Percentiles rank a stretch among this genome's conserved stretches.
Evolutionary conservation across 73 alveolate species (phyloP).

Genomic region (Vitrella brassicaformis): DNA sequence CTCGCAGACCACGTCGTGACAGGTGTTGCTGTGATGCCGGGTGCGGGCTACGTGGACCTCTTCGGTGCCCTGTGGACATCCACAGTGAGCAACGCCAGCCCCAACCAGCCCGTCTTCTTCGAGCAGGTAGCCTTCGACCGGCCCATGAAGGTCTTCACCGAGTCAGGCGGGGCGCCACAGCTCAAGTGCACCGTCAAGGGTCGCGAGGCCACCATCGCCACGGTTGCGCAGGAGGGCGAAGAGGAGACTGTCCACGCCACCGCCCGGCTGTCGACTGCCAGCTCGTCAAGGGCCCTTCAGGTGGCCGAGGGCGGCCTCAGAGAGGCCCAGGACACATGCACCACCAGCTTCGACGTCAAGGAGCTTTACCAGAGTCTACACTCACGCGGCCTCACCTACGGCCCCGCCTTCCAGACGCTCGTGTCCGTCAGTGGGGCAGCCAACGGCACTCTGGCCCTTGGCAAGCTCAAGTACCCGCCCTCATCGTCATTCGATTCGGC

Average conservation of each 20-base stretch:
- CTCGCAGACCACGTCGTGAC: constrained; percentile 27
- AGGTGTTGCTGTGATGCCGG: constrained; percentile 21
- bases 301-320: too few relatives aligned
- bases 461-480: too few relatives aligned
- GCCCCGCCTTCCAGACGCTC: constrained; percentile 16
- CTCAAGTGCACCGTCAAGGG: not conserved
- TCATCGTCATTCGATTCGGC: not conserved
- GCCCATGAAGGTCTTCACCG: constrained; percentile 2
- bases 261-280: not conserved
- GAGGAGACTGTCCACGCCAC: not conserved
- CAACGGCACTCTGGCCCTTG: not conserved
- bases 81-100: not conserved
- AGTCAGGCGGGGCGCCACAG: not conserved
- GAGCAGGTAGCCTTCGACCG: not conserved
- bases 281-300: too few relatives aligned
- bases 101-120: not conserved
- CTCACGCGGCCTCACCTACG: constrained; percentile 22
- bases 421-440: not conserved
- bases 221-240: not conserved
- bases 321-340: not conserved
- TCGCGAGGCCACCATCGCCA: not conserved
- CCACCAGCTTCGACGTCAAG: not conserved
- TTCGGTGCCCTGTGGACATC: constrained; percentile 12
- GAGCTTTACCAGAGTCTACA: not conserved
- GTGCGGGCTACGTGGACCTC: constrained; percentile 28